Evolutionary conservation across 2,329 filamentous ascomycete species (phyloP).

Genomic region (Cadophora sp.): DNA sequence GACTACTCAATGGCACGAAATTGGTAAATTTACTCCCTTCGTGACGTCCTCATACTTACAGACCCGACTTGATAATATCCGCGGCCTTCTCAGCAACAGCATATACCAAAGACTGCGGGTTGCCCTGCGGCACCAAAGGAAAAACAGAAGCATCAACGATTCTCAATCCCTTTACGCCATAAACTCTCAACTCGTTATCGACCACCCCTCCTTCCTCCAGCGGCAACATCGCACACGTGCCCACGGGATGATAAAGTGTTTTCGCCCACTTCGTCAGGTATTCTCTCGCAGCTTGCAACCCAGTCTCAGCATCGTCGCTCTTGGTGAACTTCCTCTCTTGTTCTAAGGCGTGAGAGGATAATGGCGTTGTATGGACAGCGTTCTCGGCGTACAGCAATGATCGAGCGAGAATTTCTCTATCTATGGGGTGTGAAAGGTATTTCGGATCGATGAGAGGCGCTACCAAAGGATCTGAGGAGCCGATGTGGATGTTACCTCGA

Average conservation of each 20-base stretch:
- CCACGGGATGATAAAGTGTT: slow-evolving; percentile 5
- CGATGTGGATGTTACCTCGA: slow-evolving; percentile 51
- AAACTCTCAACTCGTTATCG: slow-evolving; percentile 9
- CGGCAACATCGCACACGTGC: slow-evolving; percentile 17
- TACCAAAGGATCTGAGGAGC: slow-evolving; percentile 45
- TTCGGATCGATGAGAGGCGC: slow-evolving; percentile 51
- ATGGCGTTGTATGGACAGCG: background rate
- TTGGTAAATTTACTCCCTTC: background rate
- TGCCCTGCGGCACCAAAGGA: background rate
- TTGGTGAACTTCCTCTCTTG: background rate
- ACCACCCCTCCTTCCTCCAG: slow-evolving; percentile 12
- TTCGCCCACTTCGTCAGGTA: slow-evolving; percentile 8
- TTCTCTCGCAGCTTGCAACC: background rate
- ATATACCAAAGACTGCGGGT: slow-evolving; percentile 16
- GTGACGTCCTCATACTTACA: too few relatives aligned
- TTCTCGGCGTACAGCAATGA: slow-evolving; percentile 31
- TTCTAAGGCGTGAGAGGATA: background rate
- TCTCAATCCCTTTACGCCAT: slow-evolving; percentile 17
- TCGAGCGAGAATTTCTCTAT: slow-evolving; percentile 39
- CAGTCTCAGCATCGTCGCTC: background rate
- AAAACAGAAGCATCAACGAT: slow-evolving; percentile 14
- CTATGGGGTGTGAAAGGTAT: slow-evolving; percentile 52
- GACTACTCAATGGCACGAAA: background rate
- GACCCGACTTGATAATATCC: slow-evolving; percentile 2
- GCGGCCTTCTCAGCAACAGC: slow-evolving; percentile 16